Percentiles rank a stretch among this genome's conserved stretches.
Conservation (phyloP, 2,329 filamentous ascomycete genomes). For the Aspergillus ibericus region DNA sequence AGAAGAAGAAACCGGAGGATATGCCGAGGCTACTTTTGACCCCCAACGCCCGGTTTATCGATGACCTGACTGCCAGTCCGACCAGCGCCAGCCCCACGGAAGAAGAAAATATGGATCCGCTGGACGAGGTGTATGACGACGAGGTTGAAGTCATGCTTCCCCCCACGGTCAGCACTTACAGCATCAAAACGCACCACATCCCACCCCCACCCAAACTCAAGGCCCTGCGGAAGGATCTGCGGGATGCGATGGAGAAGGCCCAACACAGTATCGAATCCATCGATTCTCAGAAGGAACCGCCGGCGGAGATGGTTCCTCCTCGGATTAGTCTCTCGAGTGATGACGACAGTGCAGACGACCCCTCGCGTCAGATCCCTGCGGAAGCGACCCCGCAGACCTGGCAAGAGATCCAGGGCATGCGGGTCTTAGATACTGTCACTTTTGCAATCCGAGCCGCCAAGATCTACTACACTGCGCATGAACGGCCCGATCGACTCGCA, state of each 20-base stretch:
- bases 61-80: slow-evolving; percentile 50
- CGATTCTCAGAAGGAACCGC: slow-evolving; percentile 31
- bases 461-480: slow-evolving; percentile 93
- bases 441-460: slow-evolving; percentile 94
- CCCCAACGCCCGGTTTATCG: slow-evolving; percentile 39
- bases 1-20: slow-evolving; percentile 38
- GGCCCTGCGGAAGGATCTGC: slow-evolving; percentile 70
- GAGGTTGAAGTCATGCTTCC: slow-evolving; percentile 78
- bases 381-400: slow-evolving; percentile 59
- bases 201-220: slow-evolving; percentile 80
- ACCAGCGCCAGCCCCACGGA: slow-evolving; percentile 52
- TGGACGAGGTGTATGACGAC: slow-evolving; percentile 54
- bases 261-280: slow-evolving; percentile 61
- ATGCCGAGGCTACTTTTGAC: slow-evolving; percentile 43
- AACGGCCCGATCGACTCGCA: slow-evolving; percentile 80
- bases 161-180: slow-evolving; percentile 96
- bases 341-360: slow-evolving; percentile 46
- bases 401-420: slow-evolving; percentile 86
- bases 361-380: slow-evolving; percentile 19
- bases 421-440: slow-evolving; percentile 88
- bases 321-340: slow-evolving; percentile 35
- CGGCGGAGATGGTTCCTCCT: slow-evolving; percentile 28
- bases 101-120: slow-evolving; percentile 35
- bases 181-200: slow-evolving; percentile 75
- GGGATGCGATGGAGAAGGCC: slow-evolving; percentile 68